A percentile compares a stretch with the other conserved stretches of the same genome.
phyloP scores from a whole-genome alignment of 1,284 basidiomycete genomes.

The Austroboletus novae-zelandiae region DNA sequence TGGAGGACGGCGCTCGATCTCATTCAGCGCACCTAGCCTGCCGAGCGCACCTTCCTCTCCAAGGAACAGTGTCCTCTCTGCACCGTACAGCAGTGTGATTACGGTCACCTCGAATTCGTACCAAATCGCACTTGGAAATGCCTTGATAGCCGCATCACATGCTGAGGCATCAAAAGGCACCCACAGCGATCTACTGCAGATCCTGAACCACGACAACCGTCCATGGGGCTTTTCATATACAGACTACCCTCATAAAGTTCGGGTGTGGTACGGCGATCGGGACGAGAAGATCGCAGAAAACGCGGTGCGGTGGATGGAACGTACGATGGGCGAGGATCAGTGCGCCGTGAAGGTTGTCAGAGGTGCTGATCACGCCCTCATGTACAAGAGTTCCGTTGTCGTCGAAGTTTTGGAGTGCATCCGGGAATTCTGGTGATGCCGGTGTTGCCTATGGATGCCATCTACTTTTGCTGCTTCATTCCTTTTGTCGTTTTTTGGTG shows the following conservation, averaged over 20 bases:
- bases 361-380: slow-evolving; percentile 87
- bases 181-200: slow-evolving; percentile 87
- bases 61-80: slow-evolving; percentile 42
- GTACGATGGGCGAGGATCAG: slow-evolving; percentile 70
- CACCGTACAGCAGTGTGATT: slow-evolving; percentile 33
- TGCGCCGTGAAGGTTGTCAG: slow-evolving; percentile 82
- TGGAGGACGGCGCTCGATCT: slow-evolving; percentile 61
- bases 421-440: slow-evolving; percentile 53
- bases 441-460: slow-evolving; percentile 5
- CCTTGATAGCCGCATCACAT: slow-evolving; percentile 90
- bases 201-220: slow-evolving; percentile 82
- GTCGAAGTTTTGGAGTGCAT: slow-evolving; percentile 82
- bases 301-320: slow-evolving; percentile 88
- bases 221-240: slow-evolving; percentile 84
- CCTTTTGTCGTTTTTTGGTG: slow-evolving; percentile 19
- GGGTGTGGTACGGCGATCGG: slow-evolving; percentile 90
- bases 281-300: slow-evolving; percentile 92
- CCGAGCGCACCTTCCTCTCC: slow-evolving; percentile 51
- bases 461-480: slow-evolving; percentile 17
- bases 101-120: slow-evolving; percentile 43
- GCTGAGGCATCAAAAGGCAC: slow-evolving; percentile 91
- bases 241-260: slow-evolving; percentile 76
- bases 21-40: slow-evolving; percentile 45
- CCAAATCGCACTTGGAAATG: slow-evolving; percentile 76
- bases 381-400: slow-evolving; percentile 88